These are phyloP conservation scores for Plasmodium yoelii DNA, from an alignment of 169 alveolate genomes.

Conservation along the genomic window DNA sequence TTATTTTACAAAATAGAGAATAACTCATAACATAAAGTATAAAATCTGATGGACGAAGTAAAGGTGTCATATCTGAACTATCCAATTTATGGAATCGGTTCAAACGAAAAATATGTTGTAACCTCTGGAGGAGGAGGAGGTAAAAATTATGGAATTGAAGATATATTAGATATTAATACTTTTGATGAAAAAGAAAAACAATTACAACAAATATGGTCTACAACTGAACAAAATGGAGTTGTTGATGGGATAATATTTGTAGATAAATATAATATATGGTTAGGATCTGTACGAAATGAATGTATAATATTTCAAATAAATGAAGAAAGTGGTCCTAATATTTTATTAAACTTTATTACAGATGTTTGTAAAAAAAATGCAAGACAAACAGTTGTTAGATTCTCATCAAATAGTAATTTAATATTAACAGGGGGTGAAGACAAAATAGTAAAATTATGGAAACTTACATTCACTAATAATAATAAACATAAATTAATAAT, in stretches of 20 bases:
- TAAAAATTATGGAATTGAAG: slow-evolving; percentile 82
- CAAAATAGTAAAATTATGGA: slow-evolving; percentile 82
- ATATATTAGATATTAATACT: slow-evolving; percentile 78
- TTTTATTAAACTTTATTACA: slow-evolving; percentile 77
- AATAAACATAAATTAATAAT: background rate
- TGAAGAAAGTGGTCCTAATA: slow-evolving; percentile 76
- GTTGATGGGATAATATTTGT: slow-evolving; percentile 30
- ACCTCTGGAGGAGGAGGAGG: slow-evolving; percentile 91
- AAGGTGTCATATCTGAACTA: slow-evolving; percentile 65
- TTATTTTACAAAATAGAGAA: too few relatives aligned
- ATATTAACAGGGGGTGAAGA: slow-evolving; percentile 85
- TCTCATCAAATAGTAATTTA: slow-evolving; percentile 49
- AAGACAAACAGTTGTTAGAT: slow-evolving; percentile 76
- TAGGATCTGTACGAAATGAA: slow-evolving; percentile 82
- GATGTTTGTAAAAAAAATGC: slow-evolving; percentile 77
- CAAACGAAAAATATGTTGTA: slow-evolving; percentile 81
- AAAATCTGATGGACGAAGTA: slow-evolving; percentile 45
- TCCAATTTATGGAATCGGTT: slow-evolving; percentile 78
- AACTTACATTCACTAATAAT: slow-evolving; percentile 36
- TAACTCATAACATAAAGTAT: too few relatives aligned
- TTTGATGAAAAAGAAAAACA: slow-evolving; percentile 47
- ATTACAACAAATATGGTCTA: slow-evolving; percentile 50
- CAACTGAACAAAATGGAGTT: slow-evolving; percentile 74
- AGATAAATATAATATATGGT: slow-evolving; percentile 81
- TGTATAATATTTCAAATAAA: slow-evolving; percentile 80